These are phyloP conservation scores for Pleurotus ostreatus DNA, from an alignment of 768 basidiomycete species.

Conservation along the genomic window DNA sequence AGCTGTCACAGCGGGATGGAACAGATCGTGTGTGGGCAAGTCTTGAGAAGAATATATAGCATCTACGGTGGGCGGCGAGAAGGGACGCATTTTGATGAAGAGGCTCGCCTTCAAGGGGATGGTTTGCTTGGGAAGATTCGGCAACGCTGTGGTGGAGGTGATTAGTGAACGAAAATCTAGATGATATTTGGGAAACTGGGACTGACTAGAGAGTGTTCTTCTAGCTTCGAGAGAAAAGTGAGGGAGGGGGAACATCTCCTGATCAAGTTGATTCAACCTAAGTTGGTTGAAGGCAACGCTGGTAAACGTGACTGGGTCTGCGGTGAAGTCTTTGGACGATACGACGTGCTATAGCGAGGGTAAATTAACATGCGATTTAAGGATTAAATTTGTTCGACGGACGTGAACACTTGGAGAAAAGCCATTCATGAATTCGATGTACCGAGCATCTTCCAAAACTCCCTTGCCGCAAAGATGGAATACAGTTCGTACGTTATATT, in stretches of 20 bases:
- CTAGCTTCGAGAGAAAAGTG: conserved; percentile 41
- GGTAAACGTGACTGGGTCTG: conserved; percentile 71
- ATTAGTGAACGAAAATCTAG: neutral
- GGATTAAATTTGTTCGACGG: conserved; percentile 19
- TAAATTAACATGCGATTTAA: neutral
- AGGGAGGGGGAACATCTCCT: conserved; percentile 68
- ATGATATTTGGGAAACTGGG: neutral
- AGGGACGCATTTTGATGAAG: conserved; percentile 43
- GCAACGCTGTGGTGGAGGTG: conserved; percentile 23
- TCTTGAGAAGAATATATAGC: conserved; percentile 17
- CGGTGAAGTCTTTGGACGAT: conserved; percentile 55
- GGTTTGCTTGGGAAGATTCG: conserved; percentile 44
- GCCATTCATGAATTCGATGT: conserved; percentile 66
- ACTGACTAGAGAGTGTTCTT: conserved; percentile 35
- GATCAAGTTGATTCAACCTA: conserved; percentile 67
- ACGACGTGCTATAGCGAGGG: conserved; percentile 60
- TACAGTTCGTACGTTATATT: conserved; percentile 46
- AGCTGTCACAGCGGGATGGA: conserved; percentile 32
- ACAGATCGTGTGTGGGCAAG: conserved; percentile 24
- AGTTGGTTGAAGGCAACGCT: conserved; percentile 70
- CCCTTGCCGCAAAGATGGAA: conserved; percentile 71
- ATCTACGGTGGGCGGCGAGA: conserved; percentile 33
- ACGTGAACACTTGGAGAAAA: conserved; percentile 65
- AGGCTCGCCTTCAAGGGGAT: conserved; percentile 37
- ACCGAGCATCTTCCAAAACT: conserved; percentile 67